These are phyloP conservation scores for Thalia dealbata DNA, from an alignment of 176 grass and related monocot genomes.

Conservation along the genomic window DNA sequence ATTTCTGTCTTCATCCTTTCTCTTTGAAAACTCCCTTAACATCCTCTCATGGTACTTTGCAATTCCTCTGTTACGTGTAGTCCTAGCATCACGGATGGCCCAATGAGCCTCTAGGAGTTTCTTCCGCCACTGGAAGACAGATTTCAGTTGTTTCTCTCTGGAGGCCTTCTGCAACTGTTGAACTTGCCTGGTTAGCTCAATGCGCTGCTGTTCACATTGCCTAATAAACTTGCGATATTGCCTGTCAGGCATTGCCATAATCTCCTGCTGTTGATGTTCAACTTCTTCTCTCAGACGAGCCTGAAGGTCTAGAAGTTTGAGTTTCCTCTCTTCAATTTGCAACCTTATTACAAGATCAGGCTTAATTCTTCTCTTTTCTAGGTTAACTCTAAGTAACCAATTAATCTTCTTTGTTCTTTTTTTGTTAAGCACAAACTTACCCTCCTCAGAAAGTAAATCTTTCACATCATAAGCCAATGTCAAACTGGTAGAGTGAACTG, in stretches of 20 bases:
- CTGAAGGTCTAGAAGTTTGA: conserved; percentile 78
- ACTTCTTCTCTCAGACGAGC: conserved; percentile 82
- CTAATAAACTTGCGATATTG: conserved; percentile 89
- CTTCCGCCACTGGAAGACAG: conserved; percentile 86
- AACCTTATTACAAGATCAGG: conserved; percentile 90
- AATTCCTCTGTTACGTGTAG: conserved; percentile 77
- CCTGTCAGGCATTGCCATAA: conserved; percentile 94
- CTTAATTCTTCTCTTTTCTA: conserved; percentile 84
- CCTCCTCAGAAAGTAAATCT: conserved; percentile 87
- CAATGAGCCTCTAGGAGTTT: conserved; percentile 94
- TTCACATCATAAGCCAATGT: conserved; percentile 81
- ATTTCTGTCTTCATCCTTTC: conserved; percentile 82
- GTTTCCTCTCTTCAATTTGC: conserved; percentile 98
- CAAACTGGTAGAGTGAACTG: conserved; percentile 68
- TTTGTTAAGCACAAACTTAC: conserved; percentile 59
- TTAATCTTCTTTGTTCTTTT: conserved; percentile 87
- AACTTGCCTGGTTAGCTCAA: conserved; percentile 72
- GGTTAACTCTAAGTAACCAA: conserved; percentile 72
- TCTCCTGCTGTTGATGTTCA: conserved; percentile 95
- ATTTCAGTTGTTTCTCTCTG: conserved; percentile 91
- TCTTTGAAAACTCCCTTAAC: conserved; percentile 93
- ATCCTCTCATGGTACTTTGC: conserved; percentile 99
- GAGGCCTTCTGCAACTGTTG: conserved; percentile 70
- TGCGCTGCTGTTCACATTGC: conserved; percentile 81
- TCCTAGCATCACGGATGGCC: conserved; percentile 93